Conservation (phyloP, 2,329 filamentous ascomycete species). For the Xylariaceae sp. region DNA sequence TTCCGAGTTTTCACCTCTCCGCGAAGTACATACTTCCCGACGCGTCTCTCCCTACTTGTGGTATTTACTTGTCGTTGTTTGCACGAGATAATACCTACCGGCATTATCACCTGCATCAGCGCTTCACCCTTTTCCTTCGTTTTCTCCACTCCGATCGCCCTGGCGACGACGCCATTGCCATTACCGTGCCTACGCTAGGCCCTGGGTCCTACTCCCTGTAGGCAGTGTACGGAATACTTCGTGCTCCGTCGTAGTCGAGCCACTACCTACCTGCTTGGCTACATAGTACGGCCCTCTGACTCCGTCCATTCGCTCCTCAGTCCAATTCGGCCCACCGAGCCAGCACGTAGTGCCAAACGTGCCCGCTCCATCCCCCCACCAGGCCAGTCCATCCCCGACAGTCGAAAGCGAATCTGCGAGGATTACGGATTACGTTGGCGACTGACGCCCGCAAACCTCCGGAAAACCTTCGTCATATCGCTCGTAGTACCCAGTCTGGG, state of each 20-base stretch:
- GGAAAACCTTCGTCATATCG: neutral
- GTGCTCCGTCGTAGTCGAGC: neutral
- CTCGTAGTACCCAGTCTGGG: neutral
- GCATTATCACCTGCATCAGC: neutral
- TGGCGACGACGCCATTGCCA: neutral
- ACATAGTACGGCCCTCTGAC: neutral
- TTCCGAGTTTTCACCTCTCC: too few species aligned
- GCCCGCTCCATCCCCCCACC: conserved; percentile 16
- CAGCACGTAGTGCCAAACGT: conserved; percentile 13
- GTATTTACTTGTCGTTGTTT: neutral
- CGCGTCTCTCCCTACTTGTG: too few species aligned
- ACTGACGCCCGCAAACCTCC: conserved; percentile 1
- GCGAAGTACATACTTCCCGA: neutral
- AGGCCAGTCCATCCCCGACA: conserved; percentile 16
- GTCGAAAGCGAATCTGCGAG: conserved; percentile 18
- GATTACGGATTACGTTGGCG: conserved; percentile 25
- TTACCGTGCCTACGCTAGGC: too few species aligned
- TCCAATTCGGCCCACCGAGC: conserved; percentile 23
- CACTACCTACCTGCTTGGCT: neutral
- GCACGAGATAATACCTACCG: neutral
- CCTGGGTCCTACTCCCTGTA: conserved; percentile 1
- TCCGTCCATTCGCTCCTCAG: conserved; percentile 14
- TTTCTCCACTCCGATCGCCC: conserved; percentile 9
- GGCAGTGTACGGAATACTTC: too few species aligned
- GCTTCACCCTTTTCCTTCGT: neutral